Evolutionary conservation across 2,329 filamentous ascomycete genomes (phyloP), one percentile per base, ranked within the genome.

Genomic region (Aspergillus japonicus): DNA sequence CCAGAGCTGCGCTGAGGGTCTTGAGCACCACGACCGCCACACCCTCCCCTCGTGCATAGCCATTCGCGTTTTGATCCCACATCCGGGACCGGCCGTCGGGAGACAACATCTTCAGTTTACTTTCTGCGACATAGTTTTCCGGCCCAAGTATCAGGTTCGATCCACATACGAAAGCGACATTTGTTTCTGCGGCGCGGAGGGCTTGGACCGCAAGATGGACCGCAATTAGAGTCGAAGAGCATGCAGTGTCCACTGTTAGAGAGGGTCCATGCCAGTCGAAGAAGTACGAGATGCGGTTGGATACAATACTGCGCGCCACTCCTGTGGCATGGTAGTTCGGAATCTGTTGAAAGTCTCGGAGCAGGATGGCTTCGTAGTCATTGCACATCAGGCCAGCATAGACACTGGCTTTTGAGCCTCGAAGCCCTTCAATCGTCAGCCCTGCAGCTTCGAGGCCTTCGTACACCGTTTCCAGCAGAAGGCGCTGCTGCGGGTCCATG

Each of bases 41-140:
- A 0, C 82, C 82, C 57, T 86, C 84, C 3, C 80, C 81, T 0
- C 82, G 75, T 21, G 71, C 80, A 68, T 75, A 82, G n/a, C 81
- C 82, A 61, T 82, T 68, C 0, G 78, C 82, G 0, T 62, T 62
- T 0, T 62, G 67, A 63, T 78, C 76, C 76, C 72, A 80, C 66
- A 74, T 81, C 54, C 77, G 79, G 21, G 78, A 84, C 44, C 78
- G 1, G 82, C 82, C 0, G 78, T 77, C 50, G 82, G 77, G 1
- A 14, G 80, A 81, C 42, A 85, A 77, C 29, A 83, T 64, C 67
- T 76, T 49, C 8, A 54, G 39, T 8, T 54, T 54, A 2, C 7
- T 8, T 3, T 54, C 39, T 6, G 1, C 14, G 1, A 54, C 14
- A 23, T 58, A 65, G 58, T 62, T 63, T 12, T 63, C 58, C 3